phyloP scores from a whole-genome alignment of 2,329 filamentous ascomycete species.

The Cordyceps fumosorosea region DNA sequence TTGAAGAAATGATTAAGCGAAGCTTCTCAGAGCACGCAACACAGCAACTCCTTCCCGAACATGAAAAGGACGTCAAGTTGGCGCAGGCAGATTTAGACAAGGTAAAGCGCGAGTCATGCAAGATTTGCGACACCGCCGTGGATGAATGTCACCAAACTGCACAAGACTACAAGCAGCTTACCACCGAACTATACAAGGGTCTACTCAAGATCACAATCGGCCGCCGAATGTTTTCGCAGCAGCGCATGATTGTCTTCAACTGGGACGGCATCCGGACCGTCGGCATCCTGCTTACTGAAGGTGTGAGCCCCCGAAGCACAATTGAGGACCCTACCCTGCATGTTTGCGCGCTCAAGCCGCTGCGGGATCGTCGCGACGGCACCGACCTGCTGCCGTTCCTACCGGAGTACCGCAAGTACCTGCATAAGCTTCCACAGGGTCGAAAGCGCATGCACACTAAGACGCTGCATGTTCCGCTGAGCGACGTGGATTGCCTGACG shows the following conservation, averaged over 20 bases:
- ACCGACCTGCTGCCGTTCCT: conserved; percentile 86
- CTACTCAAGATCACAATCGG: conserved; percentile 77
- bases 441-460: conserved; percentile 63
- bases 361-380: conserved; percentile 62
- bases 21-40: conserved; percentile 98
- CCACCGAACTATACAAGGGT: conserved; percentile 69
- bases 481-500: conserved; percentile 80
- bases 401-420: conserved; percentile 58
- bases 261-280: conserved; percentile 77
- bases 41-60: conserved; percentile 86
- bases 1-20: conserved; percentile 99
- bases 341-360: conserved; percentile 68
- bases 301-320: conserved; percentile 54
- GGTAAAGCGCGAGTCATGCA: conserved; percentile 78
- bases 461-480: conserved; percentile 62
- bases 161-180: conserved; percentile 74
- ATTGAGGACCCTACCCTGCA: conserved; percentile 61
- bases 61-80: conserved; percentile 88
- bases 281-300: conserved; percentile 74
- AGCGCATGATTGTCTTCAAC: conserved; percentile 76
- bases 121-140: conserved; percentile 73
- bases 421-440: conserved; percentile 60
- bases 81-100: conserved; percentile 89
- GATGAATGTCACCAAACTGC: conserved; percentile 75
- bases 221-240: conserved; percentile 67